Conservation (phyloP, 208 protist genomes). For the Angomonas ambiguus region DNA sequence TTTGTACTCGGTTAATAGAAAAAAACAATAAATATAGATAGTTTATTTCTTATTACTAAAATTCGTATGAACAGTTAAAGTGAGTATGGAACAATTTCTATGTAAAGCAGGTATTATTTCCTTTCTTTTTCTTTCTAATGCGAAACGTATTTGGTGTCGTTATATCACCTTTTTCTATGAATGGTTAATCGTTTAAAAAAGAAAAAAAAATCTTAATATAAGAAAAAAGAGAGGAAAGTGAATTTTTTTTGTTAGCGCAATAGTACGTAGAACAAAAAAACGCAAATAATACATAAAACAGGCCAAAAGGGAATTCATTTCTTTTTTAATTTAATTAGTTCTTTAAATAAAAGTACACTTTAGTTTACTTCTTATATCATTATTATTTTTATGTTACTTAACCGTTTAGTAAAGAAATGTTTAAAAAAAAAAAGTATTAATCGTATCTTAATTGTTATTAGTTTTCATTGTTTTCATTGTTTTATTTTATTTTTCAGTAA, state of each 20-base stretch:
- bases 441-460: not conserved
- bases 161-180: too few species aligned
- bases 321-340: not conserved
- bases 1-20: not conserved
- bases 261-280: constrained; percentile 6
- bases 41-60: not conserved
- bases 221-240: constrained; percentile 1
- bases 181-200: too few species aligned
- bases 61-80: too few species aligned
- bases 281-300: not conserved
- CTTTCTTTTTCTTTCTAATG: not conserved
- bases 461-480: not conserved
- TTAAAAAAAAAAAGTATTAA: not conserved
- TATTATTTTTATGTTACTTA: not conserved
- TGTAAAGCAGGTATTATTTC: not conserved
- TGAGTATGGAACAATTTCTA: too few species aligned
- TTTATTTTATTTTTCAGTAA: not conserved
- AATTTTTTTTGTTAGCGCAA: not conserved
- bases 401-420: not conserved
- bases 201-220: not conserved
- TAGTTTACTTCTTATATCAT: too few species aligned
- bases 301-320: too few species aligned
- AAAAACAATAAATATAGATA: not conserved
- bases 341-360: too few species aligned
- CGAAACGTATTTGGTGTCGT: not conserved